A percentile compares a stretch with the other conserved stretches of the same genome.
phyloP scores from a whole-genome alignment of 495 filamentous ascomycete species.

The Lepidopterella palustris region DNA sequence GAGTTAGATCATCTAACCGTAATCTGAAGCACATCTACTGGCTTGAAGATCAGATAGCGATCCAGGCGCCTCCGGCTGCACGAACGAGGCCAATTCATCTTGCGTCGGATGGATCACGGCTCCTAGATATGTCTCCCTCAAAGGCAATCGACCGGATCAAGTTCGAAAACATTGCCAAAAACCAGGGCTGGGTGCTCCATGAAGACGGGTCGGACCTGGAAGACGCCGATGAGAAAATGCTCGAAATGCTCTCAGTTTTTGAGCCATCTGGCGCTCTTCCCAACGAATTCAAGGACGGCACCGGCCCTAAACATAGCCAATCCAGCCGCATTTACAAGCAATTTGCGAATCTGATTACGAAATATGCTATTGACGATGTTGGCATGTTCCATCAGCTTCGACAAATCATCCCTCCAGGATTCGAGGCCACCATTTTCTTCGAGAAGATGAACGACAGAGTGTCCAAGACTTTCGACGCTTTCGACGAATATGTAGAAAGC shows the following conservation, averaged over 20 bases:
- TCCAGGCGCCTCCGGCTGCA: background rate
- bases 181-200: constrained; percentile 13
- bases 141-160: constrained; percentile 11
- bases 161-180: constrained; percentile 12
- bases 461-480: constrained; percentile 15
- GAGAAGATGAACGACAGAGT: constrained; percentile 23
- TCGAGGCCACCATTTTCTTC: constrained; percentile 25
- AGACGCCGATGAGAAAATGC: constrained; percentile 18
- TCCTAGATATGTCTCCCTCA: constrained; percentile 12
- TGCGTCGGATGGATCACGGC: constrained; percentile 16
- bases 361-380: constrained; percentile 16
- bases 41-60: constrained; percentile 20
- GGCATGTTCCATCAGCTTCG: constrained; percentile 14
- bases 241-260: constrained; percentile 31
- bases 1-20: constrained; percentile 1
- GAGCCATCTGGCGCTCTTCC: constrained; percentile 20
- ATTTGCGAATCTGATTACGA: constrained; percentile 9
- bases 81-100: constrained; percentile 6
- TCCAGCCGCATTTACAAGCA: constrained; percentile 17
- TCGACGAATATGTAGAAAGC: constrained; percentile 19
- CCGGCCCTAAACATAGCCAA: background rate
- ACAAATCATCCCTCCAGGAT: constrained; percentile 12
- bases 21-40: constrained; percentile 26
- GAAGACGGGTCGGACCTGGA: constrained; percentile 13
- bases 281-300: constrained; percentile 12